Base-by-base conservation (phyloP, 2,329 filamentous ascomycete species). In the Drechslera avenae region DNA sequence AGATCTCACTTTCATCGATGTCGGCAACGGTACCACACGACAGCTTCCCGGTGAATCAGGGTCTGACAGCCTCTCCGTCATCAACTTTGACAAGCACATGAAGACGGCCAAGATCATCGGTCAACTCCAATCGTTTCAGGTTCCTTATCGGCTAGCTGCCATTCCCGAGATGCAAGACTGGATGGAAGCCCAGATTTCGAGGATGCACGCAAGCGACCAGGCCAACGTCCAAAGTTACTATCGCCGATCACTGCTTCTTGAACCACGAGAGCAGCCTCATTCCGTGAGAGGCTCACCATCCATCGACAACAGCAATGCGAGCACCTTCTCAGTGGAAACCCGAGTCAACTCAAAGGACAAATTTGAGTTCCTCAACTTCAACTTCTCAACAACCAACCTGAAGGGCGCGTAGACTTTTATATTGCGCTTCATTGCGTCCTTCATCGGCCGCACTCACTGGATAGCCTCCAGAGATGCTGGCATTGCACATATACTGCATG, bases 31-130 rank as follows among this genome's bases (percentile, higher is more conserved):
- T 28, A 85, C 90, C 4, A 92, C 88, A 2, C 90, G 93, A 65
- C 87, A 88, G 64, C 83, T 96, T 16, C 84, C 84, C 68, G 81
- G 69, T 50, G 76, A 57, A n/a, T 73, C 76, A 30, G 78, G 79
- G 5, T 78, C 80, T 12, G 84, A 89, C n/a, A 82, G 86, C 23
- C 82, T 90, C 64, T 85, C 86, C 0, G 90, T 97, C 26, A 91
- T 99, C 80, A 99, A 99, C 76, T 97, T 97, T 66, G 93, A 97
- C 79, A 97, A 97, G 77, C 91, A 97, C 72, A 89, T 86, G 64
- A 90, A 91, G 62, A 97, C 92, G 2, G 92, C 93, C 37, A 94
- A 92, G 75, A 95, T 97, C 68, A 96, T 99, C 64, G 90, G 90
- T 57, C 93, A 97, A 64, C 83, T 99, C 6, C 94, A 99, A 73